Conservation (phyloP, 208 protist genomes). For the Angomonas ambiguus region DNA sequence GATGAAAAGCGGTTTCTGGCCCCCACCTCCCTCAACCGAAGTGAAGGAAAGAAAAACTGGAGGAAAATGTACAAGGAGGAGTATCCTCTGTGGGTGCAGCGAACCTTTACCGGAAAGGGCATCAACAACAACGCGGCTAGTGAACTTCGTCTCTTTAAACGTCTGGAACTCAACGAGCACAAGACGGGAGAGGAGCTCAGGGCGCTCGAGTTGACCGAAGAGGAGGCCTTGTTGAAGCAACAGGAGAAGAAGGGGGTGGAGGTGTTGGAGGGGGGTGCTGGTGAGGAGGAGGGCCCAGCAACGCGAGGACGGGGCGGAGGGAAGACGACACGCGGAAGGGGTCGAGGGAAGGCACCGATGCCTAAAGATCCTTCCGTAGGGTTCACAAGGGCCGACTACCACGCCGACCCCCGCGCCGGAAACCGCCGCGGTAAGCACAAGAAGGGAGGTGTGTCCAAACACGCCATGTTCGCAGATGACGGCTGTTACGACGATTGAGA, state of each 20-base stretch:
- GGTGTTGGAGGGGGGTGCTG: constrained; percentile 17
- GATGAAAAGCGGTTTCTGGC: constrained; percentile 34
- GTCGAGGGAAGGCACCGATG: constrained; percentile 9
- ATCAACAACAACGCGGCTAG: constrained; percentile 56
- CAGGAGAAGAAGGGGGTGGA: constrained; percentile 37
- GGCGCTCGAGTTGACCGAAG: constrained; percentile 35
- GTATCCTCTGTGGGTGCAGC: constrained; percentile 56
- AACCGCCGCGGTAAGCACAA: constrained; percentile 67
- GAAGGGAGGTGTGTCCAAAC: constrained; percentile 50
- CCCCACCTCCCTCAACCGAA: constrained; percentile 37
- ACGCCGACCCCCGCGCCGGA: constrained; percentile 34
- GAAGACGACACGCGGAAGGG: constrained; percentile 9
- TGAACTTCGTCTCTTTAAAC: constrained; percentile 34
- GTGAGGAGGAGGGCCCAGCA: background rate
- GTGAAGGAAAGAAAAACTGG: constrained; percentile 55
- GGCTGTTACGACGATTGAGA: constrained; percentile 50
- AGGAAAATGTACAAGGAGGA: constrained; percentile 62
- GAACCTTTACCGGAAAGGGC: constrained; percentile 38
- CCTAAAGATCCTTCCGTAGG: constrained; percentile 8
- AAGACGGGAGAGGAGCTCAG: constrained; percentile 40
- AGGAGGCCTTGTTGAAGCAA: constrained; percentile 43
- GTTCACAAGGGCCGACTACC: constrained; percentile 49
- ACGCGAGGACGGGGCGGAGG: background rate
- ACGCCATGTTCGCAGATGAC: constrained; percentile 33
- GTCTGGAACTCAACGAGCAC: constrained; percentile 37